Conservation (phyloP, 2,329 filamentous ascomycete species). For the Elsinoe batatas region DNA sequence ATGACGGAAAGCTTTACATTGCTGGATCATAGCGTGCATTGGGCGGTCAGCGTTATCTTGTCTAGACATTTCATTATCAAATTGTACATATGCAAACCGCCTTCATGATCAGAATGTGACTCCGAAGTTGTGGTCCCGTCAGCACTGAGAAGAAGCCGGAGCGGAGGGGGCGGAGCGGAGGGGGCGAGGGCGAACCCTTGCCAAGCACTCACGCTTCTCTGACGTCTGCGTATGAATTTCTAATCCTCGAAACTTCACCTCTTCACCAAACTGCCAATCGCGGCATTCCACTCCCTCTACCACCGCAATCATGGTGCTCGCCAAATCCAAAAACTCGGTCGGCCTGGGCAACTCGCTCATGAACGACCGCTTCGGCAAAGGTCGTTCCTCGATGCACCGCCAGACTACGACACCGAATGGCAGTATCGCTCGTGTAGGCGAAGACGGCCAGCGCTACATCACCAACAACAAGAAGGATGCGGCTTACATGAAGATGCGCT, state of each 20-base stretch:
- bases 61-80: neutral
- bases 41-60: neutral
- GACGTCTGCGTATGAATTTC: constrained; percentile 9
- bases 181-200: neutral
- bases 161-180: too few relatives aligned
- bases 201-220: neutral
- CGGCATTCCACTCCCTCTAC: neutral
- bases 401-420: constrained; percentile 55
- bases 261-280: neutral
- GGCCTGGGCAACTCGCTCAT: constrained; percentile 95
- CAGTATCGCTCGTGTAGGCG: constrained; percentile 33
- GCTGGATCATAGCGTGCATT: neutral
- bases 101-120: neutral
- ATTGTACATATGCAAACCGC: neutral
- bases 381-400: constrained; percentile 74
- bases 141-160: too few relatives aligned
- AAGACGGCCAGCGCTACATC: constrained; percentile 54
- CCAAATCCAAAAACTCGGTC: constrained; percentile 92
- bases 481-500: constrained; percentile 98
- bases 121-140: neutral
- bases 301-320: constrained; percentile 50
- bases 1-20: constrained; percentile 10
- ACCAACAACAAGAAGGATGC: constrained; percentile 86
- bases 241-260: neutral
- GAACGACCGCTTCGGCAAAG: constrained; percentile 96